Evolutionary conservation across 2,329 filamentous ascomycete species (phyloP).

Genomic region (Ustulina deusta): DNA sequence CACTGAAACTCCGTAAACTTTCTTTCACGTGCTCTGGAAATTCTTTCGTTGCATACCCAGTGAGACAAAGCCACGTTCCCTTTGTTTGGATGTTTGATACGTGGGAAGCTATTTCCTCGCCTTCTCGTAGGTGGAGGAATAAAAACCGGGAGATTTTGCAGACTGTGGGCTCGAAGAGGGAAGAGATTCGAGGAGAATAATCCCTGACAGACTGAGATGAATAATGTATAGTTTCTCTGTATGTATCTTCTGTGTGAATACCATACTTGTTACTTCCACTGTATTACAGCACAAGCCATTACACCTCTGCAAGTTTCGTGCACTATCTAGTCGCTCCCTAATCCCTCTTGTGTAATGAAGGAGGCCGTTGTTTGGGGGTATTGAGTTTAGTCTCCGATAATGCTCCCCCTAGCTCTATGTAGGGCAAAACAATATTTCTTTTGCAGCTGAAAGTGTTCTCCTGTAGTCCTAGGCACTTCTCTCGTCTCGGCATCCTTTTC

Average conservation of each 20-base stretch:
- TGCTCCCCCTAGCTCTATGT: not conserved
- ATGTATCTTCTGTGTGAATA: conserved; percentile 41
- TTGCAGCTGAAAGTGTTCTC: not conserved
- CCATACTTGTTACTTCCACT: conserved; percentile 18
- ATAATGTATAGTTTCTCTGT: conserved; percentile 44
- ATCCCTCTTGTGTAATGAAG: not conserved
- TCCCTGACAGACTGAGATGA: conserved; percentile 32
- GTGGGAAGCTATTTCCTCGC: conserved; percentile 14
- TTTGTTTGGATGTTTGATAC: conserved; percentile 33
- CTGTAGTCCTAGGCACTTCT: not conserved
- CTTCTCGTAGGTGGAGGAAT: conserved; percentile 18
- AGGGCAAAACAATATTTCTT: not conserved
- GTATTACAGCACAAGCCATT: not conserved
- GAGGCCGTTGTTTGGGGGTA: not conserved
- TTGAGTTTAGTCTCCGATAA: not conserved
- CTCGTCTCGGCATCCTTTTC: not conserved
- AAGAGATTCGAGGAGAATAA: conserved; percentile 23
- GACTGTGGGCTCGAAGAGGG: conserved; percentile 20
- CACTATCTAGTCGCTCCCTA: not conserved
- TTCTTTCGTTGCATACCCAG: conserved; percentile 47
- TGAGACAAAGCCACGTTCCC: conserved; percentile 32
- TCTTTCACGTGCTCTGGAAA: conserved; percentile 28
- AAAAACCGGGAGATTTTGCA: conserved; percentile 17
- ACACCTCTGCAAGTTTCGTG: not conserved
- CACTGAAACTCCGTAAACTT: conserved; percentile 16